Evolutionary conservation across 768 basidiomycete species (phyloP).

Genomic region (Gloeopeniophorella convolvens): DNA sequence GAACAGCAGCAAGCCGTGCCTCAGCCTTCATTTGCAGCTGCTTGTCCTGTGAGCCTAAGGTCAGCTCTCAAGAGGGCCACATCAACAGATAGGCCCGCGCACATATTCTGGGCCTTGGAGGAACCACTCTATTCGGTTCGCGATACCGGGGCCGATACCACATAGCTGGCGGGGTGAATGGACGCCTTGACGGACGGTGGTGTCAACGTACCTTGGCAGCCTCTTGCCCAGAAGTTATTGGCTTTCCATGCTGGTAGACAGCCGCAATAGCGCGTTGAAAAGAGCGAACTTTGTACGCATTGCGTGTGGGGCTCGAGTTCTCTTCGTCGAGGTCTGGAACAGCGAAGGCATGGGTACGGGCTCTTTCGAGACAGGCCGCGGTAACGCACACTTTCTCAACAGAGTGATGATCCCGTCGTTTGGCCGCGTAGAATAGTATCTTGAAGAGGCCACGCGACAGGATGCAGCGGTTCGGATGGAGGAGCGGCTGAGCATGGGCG

Average conservation of each 20-base stretch:
- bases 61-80: background rate
- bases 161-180: slow-evolving; percentile 9
- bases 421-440: slow-evolving; percentile 11
- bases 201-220: slow-evolving; percentile 13
- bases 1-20: slow-evolving; percentile 25
- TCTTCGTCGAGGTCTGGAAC: slow-evolving; percentile 19
- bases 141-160: slow-evolving; percentile 20
- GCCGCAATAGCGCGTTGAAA: slow-evolving; percentile 16
- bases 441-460: background rate
- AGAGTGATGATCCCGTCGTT: slow-evolving; percentile 36
- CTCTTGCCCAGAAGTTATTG: slow-evolving; percentile 16
- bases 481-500: slow-evolving; percentile 8
- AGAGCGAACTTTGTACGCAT: slow-evolving; percentile 22
- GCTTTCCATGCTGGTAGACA: slow-evolving; percentile 5
- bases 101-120: slow-evolving; percentile 20
- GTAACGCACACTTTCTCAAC: slow-evolving; percentile 39
- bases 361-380: no score
- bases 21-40: slow-evolving; percentile 23
- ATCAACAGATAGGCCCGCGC: slow-evolving; percentile 9
- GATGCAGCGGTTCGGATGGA: background rate
- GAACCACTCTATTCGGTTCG: slow-evolving; percentile 19
- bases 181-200: background rate
- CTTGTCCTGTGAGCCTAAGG: slow-evolving; percentile 8
- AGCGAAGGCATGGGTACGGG: background rate
- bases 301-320: slow-evolving; percentile 9